These are phyloP conservation scores for Flaveria floridana DNA, from an alignment of 140 eudicot genomes.

Conservation along the genomic window DNA sequence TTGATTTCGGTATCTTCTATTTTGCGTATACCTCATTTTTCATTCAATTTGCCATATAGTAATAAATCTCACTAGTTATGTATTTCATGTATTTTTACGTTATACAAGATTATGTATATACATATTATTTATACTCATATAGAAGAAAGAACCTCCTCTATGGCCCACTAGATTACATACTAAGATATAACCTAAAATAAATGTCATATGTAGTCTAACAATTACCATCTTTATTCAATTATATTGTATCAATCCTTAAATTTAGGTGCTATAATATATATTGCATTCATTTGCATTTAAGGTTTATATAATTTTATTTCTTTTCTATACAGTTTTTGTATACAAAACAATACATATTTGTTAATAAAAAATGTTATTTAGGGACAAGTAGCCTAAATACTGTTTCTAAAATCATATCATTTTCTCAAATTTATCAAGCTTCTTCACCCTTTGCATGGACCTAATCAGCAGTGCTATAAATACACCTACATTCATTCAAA, in stretches of 20 bases:
- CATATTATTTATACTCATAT: too few relatives aligned
- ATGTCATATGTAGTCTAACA: background rate
- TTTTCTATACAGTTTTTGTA: slow-evolving; percentile 13
- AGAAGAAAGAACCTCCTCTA: too few relatives aligned
- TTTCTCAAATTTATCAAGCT: slow-evolving; percentile 85
- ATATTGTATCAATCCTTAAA: background rate
- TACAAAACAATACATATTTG: slow-evolving; percentile 21
- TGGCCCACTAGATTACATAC: too few relatives aligned
- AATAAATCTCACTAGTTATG: too few relatives aligned
- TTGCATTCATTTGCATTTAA: background rate
- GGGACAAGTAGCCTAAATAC: slow-evolving; percentile 8
- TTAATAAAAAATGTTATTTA: slow-evolving; percentile 17
- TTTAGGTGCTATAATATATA: background rate
- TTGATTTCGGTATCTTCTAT: too few relatives aligned
- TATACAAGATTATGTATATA: too few relatives aligned
- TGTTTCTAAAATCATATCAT: slow-evolving; percentile 49
- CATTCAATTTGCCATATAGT: too few relatives aligned
- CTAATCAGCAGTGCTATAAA: slow-evolving; percentile 58
- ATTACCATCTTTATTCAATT: background rate
- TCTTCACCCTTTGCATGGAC: slow-evolving; percentile 94
- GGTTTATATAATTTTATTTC: background rate
- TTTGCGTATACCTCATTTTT: too few relatives aligned
- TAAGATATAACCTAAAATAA: too few relatives aligned
- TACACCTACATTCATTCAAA: slow-evolving; percentile 52
- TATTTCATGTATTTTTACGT: too few relatives aligned